Base-by-base conservation (phyloP, 2,329 filamentous ascomycete genomes). In the Pyricularia pennisetigena region DNA sequence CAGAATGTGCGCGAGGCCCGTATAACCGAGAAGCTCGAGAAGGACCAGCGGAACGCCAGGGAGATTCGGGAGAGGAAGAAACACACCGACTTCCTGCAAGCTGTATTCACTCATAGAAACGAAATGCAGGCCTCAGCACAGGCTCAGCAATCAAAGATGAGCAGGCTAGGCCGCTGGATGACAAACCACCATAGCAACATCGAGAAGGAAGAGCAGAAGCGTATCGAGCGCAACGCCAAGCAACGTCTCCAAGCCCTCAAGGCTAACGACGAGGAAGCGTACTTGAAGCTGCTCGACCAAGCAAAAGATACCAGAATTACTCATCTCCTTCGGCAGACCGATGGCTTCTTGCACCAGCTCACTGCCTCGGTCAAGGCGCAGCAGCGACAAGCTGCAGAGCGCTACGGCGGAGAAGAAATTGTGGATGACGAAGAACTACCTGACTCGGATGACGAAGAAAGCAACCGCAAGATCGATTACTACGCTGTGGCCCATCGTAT, bases 271-370 rank as follows among this genome's bases (percentile, higher is more conserved):
- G 95, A 99, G 82, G 95, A 98, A 81, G 97, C 95, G 0, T 99
- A 99, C 78, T 87, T 99, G 80, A 97, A 97, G 80, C 85, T 99
- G 76, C 90, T 99, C 74, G 95, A 97, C 76, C 94, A 99, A 79
- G 95, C 95, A 75, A 99, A 99, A 83, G 95, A 99, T 82, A 98
- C 94, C 57, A 94, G 95, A 89, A 99, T 99, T 72, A 97, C 95
- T 9, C 95, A 99, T 78, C 82, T 99, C 75, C 90, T 99, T 74
- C 93, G 92, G 76, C 95, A 99, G 81, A 99, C 95, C 67, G 94
- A 99, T 78, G 94, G 94, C 67, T 99, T 99, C 88, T 85, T 99
- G 81, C 91, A 94, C 73, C 94, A 98, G 79, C 90, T 99, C 70
- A 94, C 96, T 65, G 90, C 92, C 2, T 98, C 95, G 20, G 95